Evolutionary conservation across 2,329 filamentous ascomycete species (phyloP).

Genomic region (Colletotrichum karsti): DNA sequence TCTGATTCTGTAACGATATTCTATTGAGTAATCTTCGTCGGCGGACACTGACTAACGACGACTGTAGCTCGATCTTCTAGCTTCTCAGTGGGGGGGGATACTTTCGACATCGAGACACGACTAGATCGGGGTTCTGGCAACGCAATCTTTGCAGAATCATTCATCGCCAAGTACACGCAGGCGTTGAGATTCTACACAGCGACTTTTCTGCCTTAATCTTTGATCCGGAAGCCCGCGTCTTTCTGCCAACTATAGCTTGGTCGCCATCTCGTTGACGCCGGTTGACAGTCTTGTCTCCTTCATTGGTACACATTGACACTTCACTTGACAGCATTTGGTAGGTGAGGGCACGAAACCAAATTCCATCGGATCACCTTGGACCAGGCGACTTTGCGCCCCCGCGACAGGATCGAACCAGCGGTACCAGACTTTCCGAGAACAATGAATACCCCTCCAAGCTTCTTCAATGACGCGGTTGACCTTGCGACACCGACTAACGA

Average conservation of each 20-base stretch:
- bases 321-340: background rate
- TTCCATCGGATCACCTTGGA: background rate
- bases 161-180: constrained; percentile 25
- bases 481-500: constrained; percentile 26
- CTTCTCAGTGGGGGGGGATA: too few species aligned
- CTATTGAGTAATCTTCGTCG: background rate
- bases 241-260: too few species aligned
- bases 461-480: constrained; percentile 29
- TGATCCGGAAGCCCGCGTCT: background rate
- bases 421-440: background rate
- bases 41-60: constrained; percentile 1
- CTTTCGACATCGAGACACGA: too few species aligned
- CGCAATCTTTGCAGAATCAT: background rate
- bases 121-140: background rate
- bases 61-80: too few species aligned
- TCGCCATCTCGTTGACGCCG: too few species aligned
- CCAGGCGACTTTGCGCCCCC: background rate
- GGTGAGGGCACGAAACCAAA: background rate
- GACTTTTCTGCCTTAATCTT: too few species aligned
- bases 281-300: background rate
- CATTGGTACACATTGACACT: background rate
- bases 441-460: constrained; percentile 29
- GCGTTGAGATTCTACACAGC: constrained; percentile 1
- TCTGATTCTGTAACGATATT: too few species aligned
- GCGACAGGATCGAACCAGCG: too few species aligned